Base-by-base conservation (phyloP, 441 rosid genomes). In the Corymbia citriodora region DNA sequence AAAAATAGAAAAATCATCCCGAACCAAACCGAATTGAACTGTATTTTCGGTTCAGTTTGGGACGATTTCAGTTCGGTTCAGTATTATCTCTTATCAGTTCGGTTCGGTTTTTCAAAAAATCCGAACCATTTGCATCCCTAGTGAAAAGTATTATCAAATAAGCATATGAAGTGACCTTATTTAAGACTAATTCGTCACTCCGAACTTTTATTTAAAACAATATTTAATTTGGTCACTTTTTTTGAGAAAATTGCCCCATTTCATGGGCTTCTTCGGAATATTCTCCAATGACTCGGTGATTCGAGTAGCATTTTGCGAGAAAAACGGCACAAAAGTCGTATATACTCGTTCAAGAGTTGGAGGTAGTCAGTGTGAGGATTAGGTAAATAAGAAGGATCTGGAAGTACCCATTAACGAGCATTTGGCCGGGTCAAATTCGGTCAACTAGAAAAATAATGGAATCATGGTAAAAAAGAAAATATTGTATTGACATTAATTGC, bases 221-320 rank as follows among this genome's bases (percentile, higher is more conserved):
- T 13, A 70, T 17, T 31, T 4, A 31, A 4, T 17, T 33, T 1
- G 7, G 1, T 31, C 21, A n/a, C n/a, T 11, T 31, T 6, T 70
- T 33, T 70, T 33, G 17, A 70, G 6, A 1, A 70, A 33, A 17
- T 31, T 9, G 25, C 33, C 33, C 1, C 25, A 70, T 70, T 33
- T 70, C 4, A 10, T 6, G 11, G 12, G 13, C 4, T 36, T 72
- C 3, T 19, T 72, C 1, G 1, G 48, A 19, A 72, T 19, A 19
- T 72, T 10, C 27, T 18, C 15, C 13, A 10, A 10, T 3, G 0
- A 10, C 23, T 72, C 27, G 0, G 36, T 36, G 49, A 72, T 19
- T 36, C 7, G 19, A 36, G 4, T 10, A 72, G 82, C 48, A 72
- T 36, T 40, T 72, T 2, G 8, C 10, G 49, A 72, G 2, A 36